Base-by-base conservation (phyloP, 345 rosid species). In the Arabis hirsuta region DNA sequence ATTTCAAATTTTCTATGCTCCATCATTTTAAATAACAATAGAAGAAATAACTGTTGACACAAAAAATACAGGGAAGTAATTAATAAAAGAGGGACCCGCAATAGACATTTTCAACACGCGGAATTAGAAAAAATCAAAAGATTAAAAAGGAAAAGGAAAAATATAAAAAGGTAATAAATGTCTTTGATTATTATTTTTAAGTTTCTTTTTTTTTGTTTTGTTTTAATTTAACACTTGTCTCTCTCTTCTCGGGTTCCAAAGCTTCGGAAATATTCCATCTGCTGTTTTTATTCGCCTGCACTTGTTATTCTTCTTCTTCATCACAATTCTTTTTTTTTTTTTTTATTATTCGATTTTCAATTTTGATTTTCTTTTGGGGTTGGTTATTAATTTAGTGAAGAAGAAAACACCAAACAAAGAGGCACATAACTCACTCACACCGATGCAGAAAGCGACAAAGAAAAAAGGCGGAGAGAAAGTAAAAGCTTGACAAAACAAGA, bases 361-460 rank as follows among this genome's bases (percentile, higher is more conserved):
- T 32, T 47, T 20, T 61, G 3, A n/a, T 26, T 57, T 3, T 47
- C 7, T 27, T 43, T 56, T 45, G 32, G 44, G 48, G 8, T 5
- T 5, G n/a, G n/a, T n/a, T n/a, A n/a, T 36, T 22, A 68, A n/a
- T n/a, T 68, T 61, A 67, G 8, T 52, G 42, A 44, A 13, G 55
- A 45, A 19, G 55, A 57, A 56, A 68, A 68, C 44, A 62, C 52
- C 69, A 72, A 72, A 78, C 65, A 66, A 78, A 66, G 73, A 72
- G 77, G 70, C 68, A 55, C 27, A n/a, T 32, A 36, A 56, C 54
- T 70, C 62, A 72, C 64, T 67, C 55, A 73, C 63, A 47, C 46
- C 73, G 42, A 58, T 61, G 71, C 76, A 60, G 55, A 82, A 76
- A 62, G 74, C 68, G 72, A 72, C 73, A 72, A 58, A 70, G 73